These are phyloP conservation scores for cucumber (Cucumis sativus) DNA, from an alignment of 306 rosid genomes.

Conservation along the genomic window DNA sequence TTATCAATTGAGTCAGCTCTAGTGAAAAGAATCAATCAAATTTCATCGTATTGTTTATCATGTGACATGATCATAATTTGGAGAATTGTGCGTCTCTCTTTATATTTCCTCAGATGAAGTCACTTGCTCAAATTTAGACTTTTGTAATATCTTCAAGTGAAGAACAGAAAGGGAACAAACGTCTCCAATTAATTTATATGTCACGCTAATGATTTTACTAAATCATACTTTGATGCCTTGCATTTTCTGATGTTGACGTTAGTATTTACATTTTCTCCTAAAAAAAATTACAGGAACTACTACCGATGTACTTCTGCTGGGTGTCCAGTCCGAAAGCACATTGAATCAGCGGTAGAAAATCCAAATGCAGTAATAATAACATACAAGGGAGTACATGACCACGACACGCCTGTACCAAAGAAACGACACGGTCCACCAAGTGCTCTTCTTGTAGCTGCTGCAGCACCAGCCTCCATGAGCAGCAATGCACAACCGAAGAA, in stretches of 20 bases:
- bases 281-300: slow-evolving; percentile 55
- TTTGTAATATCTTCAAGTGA: background rate
- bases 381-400: slow-evolving; percentile 89
- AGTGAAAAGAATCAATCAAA: background rate
- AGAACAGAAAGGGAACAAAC: background rate
- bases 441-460: slow-evolving; percentile 73
- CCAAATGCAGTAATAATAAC: slow-evolving; percentile 62
- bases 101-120: background rate
- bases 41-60: background rate
- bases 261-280: background rate
- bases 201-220: background rate
- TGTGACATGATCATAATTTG: background rate
- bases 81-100: background rate
- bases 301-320: slow-evolving; percentile 99
- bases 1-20: background rate
- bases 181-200: background rate
- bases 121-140: background rate
- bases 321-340: slow-evolving; percentile 93
- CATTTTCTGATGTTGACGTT: background rate
- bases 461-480: slow-evolving; percentile 66
- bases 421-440: slow-evolving; percentile 81
- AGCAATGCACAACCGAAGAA: slow-evolving; percentile 31
- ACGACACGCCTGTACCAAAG: slow-evolving; percentile 91
- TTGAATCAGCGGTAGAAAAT: slow-evolving; percentile 68
- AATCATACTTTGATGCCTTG: background rate